phyloP scores from a whole-genome alignment of 208 protist genomes.

The Trypanosoma caninum region DNA sequence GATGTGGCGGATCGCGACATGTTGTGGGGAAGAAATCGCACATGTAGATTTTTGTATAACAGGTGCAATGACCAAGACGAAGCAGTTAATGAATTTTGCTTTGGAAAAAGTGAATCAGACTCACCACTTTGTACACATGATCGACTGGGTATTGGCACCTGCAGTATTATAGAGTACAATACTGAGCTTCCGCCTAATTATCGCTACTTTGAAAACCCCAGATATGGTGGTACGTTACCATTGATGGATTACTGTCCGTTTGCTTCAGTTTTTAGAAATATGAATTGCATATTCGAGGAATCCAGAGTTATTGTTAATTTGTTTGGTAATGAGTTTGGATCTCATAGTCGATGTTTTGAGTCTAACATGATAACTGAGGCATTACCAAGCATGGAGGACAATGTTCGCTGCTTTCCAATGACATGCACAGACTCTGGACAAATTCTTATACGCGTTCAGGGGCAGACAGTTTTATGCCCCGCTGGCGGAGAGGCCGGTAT shows the following conservation, averaged over 20 bases:
- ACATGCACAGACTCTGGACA: constrained; percentile 31
- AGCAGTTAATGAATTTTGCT: constrained; percentile 46
- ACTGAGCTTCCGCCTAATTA: constrained; percentile 19
- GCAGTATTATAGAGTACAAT: constrained; percentile 29
- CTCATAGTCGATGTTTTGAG: constrained; percentile 37
- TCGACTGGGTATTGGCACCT: constrained; percentile 27
- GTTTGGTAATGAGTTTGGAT: constrained; percentile 35
- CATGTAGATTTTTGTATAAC: constrained; percentile 45
- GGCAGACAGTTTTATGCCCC: constrained; percentile 44
- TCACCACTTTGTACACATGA: constrained; percentile 30
- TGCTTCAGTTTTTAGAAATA: constrained; percentile 24
- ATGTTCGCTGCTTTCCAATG: constrained; percentile 39
- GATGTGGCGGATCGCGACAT: constrained; percentile 38
- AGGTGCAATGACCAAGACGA: constrained; percentile 36
- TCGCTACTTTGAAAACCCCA: constrained; percentile 41
- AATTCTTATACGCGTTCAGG: constrained; percentile 42
- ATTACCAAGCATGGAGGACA: constrained; percentile 15
- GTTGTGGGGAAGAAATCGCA: constrained; percentile 31
- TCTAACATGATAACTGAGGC: constrained; percentile 37
- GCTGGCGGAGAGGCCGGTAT: constrained; percentile 27
- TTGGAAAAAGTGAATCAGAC: constrained; percentile 4
- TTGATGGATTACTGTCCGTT: constrained; percentile 63
- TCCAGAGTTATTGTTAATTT: constrained; percentile 20
- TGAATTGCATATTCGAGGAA: constrained; percentile 24
- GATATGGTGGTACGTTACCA: constrained; percentile 24